These are phyloP conservation scores for Ensete ventricosum DNA, from an alignment of 176 grass and related monocot genomes.

Conservation along the genomic window DNA sequence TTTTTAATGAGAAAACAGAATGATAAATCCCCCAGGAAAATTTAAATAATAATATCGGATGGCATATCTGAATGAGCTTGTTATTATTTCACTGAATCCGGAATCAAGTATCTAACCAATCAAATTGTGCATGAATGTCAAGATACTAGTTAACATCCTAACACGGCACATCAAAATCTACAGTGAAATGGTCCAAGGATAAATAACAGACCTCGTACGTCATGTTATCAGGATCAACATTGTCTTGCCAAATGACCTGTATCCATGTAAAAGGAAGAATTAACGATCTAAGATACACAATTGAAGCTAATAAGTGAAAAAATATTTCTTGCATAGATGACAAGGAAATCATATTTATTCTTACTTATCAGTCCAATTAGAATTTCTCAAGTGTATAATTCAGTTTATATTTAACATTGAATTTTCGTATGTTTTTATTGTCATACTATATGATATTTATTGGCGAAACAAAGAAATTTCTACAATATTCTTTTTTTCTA, in stretches of 20 bases:
- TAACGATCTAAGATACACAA: neutral
- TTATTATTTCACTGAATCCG: too few species aligned
- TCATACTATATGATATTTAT: neutral
- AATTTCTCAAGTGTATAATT: too few species aligned
- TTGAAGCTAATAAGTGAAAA: neutral
- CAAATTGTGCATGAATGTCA: conserved; percentile 6
- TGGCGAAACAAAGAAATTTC: neutral
- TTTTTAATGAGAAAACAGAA: too few species aligned
- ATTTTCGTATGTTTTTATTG: neutral
- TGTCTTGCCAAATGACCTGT: conserved; percentile 91
- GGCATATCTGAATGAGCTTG: too few species aligned
- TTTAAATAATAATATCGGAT: too few species aligned
- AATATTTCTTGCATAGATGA: neutral
- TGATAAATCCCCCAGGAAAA: too few species aligned
- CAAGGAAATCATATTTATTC: neutral
- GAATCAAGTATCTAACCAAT: too few species aligned
- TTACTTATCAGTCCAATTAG: neutral
- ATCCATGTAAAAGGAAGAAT: conserved; percentile 12
- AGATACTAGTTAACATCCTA: neutral
- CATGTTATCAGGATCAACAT: conserved; percentile 93
- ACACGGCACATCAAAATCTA: neutral
- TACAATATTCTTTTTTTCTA: neutral
- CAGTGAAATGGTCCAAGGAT: conserved; percentile 5
- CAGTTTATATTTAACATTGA: neutral
- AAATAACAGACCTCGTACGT: conserved; percentile 76